A percentile compares a stretch with the other conserved stretches of the same genome.
Conservation (phyloP, 2,329 filamentous ascomycete species). For the Epichloe coenophiala region DNA sequence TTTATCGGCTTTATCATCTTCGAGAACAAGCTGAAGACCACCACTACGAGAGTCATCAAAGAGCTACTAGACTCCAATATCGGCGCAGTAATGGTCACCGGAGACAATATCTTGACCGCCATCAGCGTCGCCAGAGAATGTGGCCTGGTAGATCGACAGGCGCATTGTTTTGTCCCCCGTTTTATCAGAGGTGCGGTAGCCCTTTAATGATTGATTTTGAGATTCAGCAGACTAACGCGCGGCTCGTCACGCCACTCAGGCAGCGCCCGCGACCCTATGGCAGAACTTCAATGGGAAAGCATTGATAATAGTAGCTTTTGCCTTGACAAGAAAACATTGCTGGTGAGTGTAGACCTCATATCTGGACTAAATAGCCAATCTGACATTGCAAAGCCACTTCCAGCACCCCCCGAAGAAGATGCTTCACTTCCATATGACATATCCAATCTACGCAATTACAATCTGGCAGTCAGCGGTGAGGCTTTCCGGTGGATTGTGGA, state of each 20-base stretch:
- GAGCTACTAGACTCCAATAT: slow-evolving; percentile 77
- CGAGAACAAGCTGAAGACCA: slow-evolving; percentile 94
- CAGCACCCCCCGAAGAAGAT: slow-evolving; percentile 58
- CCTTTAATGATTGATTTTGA: neutral
- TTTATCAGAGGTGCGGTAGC: slow-evolving; percentile 53
- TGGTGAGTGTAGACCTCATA: slow-evolving; percentile 28
- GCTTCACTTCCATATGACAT: slow-evolving; percentile 77
- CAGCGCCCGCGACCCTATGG: slow-evolving; percentile 58
- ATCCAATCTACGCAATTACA: slow-evolving; percentile 70
- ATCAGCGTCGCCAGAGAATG: slow-evolving; percentile 92
- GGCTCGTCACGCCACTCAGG: slow-evolving; percentile 26
- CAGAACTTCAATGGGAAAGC: slow-evolving; percentile 76
- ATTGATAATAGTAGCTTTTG: slow-evolving; percentile 74
- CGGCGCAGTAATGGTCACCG: slow-evolving; percentile 88
- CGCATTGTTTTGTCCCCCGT: slow-evolving; percentile 86
- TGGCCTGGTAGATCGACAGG: slow-evolving; percentile 62
- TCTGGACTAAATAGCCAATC: neutral
- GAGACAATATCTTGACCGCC: slow-evolving; percentile 93
- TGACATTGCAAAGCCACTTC: slow-evolving; percentile 42
- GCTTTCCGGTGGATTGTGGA: slow-evolving; percentile 96
- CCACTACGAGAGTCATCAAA: slow-evolving; percentile 64
- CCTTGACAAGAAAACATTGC: slow-evolving; percentile 66
- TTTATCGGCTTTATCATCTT: slow-evolving; percentile 97
- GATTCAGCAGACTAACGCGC: neutral
- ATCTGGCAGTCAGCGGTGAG: slow-evolving; percentile 79